Conservation (phyloP, 2,329 filamentous ascomycete genomes). For the Trichocomaceae sp. region DNA sequence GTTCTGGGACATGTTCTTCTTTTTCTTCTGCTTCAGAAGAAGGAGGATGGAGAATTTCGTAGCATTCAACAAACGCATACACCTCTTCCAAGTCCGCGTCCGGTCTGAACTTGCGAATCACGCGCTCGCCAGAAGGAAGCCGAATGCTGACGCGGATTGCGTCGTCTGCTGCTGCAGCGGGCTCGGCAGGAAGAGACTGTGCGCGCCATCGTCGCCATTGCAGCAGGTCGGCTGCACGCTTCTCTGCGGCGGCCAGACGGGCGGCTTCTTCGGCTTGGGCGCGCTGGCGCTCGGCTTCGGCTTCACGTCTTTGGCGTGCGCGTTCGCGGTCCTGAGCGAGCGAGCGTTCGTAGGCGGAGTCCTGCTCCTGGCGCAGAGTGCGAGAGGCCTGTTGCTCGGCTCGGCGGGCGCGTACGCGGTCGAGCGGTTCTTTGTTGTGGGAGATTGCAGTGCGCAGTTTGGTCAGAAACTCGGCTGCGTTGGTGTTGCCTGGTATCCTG, state of each 20-base stretch:
- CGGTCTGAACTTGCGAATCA: slow-evolving; percentile 67
- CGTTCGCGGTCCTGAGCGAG: slow-evolving; percentile 83
- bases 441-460: slow-evolving; percentile 68
- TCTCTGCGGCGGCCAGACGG: slow-evolving; percentile 55
- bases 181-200: slow-evolving; percentile 61
- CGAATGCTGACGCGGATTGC: slow-evolving; percentile 64
- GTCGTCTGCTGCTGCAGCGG: slow-evolving; percentile 56
- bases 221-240: slow-evolving; percentile 47
- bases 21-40: slow-evolving; percentile 22
- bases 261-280: slow-evolving; percentile 62
- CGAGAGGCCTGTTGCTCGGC: slow-evolving; percentile 75
- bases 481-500: slow-evolving; percentile 65
- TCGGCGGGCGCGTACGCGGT: slow-evolving; percentile 66
- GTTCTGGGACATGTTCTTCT: slow-evolving; percentile 39
- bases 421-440: slow-evolving; percentile 69
- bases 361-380: slow-evolving; percentile 77
- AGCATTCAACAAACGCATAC: slow-evolving; percentile 94
- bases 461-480: slow-evolving; percentile 63
- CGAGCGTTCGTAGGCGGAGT: slow-evolving; percentile 87
- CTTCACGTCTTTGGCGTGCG: slow-evolving; percentile 67
- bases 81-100: slow-evolving; percentile 75
- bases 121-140: slow-evolving; percentile 60
- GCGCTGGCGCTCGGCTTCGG: slow-evolving; percentile 57
- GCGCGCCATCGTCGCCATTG: slow-evolving; percentile 81
- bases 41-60: slow-evolving; percentile 53